A percentile compares a stretch with the other conserved stretches of the same genome.
These are phyloP conservation scores for Flaveria ramosissima DNA, from an alignment of 129 eudicot genomes.

Conservation along the genomic window DNA sequence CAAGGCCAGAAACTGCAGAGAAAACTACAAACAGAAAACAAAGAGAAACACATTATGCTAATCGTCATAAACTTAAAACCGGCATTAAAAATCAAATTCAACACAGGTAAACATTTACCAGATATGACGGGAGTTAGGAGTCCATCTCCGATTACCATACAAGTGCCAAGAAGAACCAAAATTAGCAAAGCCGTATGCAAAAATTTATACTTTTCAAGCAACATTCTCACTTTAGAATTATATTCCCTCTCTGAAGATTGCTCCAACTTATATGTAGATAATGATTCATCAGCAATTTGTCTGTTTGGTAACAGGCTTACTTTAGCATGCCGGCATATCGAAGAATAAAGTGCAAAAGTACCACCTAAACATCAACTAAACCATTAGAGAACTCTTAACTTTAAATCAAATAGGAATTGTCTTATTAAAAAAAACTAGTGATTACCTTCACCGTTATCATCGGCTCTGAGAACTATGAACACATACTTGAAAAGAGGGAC, in stretches of 20 bases:
- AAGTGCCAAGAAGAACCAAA: constrained; percentile 83
- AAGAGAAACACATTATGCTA: background rate
- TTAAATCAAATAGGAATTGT: background rate
- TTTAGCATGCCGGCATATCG: constrained; percentile 83
- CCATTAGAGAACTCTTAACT: background rate
- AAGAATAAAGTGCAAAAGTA: constrained; percentile 79
- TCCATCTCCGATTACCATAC: constrained; percentile 93
- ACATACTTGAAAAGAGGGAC: constrained; percentile 82
- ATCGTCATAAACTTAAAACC: background rate
- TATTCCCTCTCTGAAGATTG: constrained; percentile 59
- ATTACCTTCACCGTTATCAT: constrained; percentile 84
- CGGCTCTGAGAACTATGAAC: constrained; percentile 76
- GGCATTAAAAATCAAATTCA: background rate
- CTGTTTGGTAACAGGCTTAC: constrained; percentile 80
- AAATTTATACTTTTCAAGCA: constrained; percentile 70
- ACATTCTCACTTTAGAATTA: constrained; percentile 52
- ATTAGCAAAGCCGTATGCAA: constrained; percentile 78
- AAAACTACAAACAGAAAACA: constrained; percentile 49
- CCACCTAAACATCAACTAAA: constrained; percentile 54
- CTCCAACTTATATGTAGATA: constrained; percentile 74
- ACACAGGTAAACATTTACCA: constrained; percentile 38
- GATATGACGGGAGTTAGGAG: constrained; percentile 82
- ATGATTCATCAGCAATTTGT: constrained; percentile 70
- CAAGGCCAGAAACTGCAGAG: constrained; percentile 91
- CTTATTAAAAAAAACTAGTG: background rate